Base-by-base conservation (phyloP, 1,139 yeast species). In the Scheffersomyces lignicola region DNA sequence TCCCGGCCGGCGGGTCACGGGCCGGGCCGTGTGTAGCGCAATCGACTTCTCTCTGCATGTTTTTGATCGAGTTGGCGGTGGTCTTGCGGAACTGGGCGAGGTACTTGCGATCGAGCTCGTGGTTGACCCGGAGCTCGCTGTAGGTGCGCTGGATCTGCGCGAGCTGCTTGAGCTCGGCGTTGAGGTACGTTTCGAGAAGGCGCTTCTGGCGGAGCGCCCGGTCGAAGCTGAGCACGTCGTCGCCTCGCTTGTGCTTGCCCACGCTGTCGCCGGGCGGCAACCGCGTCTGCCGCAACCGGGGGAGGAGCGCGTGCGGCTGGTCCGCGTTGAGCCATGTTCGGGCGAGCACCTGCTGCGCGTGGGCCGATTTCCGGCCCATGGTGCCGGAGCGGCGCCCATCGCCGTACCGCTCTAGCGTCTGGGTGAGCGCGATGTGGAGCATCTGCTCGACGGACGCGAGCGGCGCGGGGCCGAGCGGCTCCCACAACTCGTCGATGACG, bases 81-180 rank as follows among this genome's bases (percentile, higher is more conserved):
- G 56, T 48, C 34, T 47, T 48, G 27, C 45, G 47, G 26, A 58
- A 56, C 22, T 65, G 65, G 9, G 51, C 44, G 36, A 66, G 53
- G 41, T 69, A 68, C 28, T 50, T 48, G 29, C 44, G 43, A 48
- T 69, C 75, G 56, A 58, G 62, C 34, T 58, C 47, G 43, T 54
- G 58, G 18, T 46, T 43, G 23, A 45, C 38, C 15, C 59, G 43
- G 12, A 60, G 41, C 23, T 56, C 55, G 11, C 51, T 48, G 33
- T 54, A 51, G 41, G 61, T 53, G 8, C 44, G 41, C 35, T 65
- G 58, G 22, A 69, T 47, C n/a, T 63, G 69, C 16, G 52, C 47
- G 30, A 69, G 47, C 40, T 69, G 75, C 36, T 62, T 61, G 24
- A 60, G 35, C 39, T 69, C 75, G 1, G 75, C 75, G 64, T 58